Percentiles rank a stretch among this genome's conserved stretches.
phyloP scores from a whole-genome alignment of 768 basidiomycete species.

The Kwoniella newhampshirensis region DNA sequence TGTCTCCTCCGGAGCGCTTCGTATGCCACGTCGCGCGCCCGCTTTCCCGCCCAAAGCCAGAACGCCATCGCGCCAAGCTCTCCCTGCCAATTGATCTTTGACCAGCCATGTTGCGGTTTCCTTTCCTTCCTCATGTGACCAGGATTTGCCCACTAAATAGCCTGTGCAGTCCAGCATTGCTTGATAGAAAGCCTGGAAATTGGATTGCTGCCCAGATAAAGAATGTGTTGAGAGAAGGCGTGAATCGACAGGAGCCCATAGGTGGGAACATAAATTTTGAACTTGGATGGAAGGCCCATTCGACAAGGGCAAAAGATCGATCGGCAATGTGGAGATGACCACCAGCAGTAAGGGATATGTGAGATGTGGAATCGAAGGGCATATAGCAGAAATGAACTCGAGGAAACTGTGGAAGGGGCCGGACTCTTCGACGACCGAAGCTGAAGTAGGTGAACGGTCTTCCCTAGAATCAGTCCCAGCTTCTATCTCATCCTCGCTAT shows the following conservation, averaged over 20 bases:
- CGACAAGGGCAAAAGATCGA: constrained; percentile 46
- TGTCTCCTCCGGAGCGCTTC: constrained; percentile 13
- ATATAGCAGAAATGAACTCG: constrained; percentile 73
- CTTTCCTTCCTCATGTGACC: constrained; percentile 48
- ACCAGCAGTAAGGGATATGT: constrained; percentile 81
- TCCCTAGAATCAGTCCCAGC: constrained; percentile 55
- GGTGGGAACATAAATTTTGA: constrained; percentile 65
- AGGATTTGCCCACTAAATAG: constrained; percentile 57
- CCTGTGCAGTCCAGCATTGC: constrained; percentile 69
- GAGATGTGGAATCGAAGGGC: constrained; percentile 71
- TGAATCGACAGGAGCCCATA: constrained; percentile 79
- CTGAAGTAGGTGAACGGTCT: background rate
- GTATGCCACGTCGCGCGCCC: constrained; percentile 21
- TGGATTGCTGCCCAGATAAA: constrained; percentile 59
- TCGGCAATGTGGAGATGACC: constrained; percentile 75
- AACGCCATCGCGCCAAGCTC: constrained; percentile 49
- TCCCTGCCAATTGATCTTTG: constrained; percentile 53
- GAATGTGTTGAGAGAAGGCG: constrained; percentile 63
- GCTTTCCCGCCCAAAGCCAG: constrained; percentile 37
- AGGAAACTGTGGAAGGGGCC: constrained; percentile 70
- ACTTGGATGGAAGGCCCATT: constrained; percentile 49
- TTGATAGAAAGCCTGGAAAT: constrained; percentile 63
- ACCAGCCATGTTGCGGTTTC: constrained; percentile 54
- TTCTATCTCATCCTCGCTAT: constrained; percentile 54
- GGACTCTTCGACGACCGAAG: too few species aligned